phyloP scores from a whole-genome alignment of 768 basidiomycete species.

The Nidularia sp. region DNA sequence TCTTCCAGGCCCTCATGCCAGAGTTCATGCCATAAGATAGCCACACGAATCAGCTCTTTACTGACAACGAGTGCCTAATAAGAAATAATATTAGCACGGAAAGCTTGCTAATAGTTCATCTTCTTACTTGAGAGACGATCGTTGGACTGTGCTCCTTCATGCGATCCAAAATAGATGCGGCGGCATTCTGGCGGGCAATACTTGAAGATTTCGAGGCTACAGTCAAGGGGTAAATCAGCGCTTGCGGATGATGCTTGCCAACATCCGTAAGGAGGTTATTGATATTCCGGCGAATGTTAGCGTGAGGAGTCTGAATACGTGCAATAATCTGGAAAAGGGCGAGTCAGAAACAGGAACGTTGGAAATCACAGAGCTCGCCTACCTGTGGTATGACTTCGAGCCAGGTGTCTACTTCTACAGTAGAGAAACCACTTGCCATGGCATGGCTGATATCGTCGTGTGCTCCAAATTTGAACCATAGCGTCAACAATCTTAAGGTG shows the following conservation, averaged over 20 bases:
- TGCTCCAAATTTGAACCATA: slow-evolving; percentile 98
- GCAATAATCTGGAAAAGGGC: slow-evolving; percentile 77
- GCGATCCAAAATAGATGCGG: slow-evolving; percentile 81
- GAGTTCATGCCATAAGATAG: slow-evolving; percentile 97
- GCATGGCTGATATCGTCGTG: slow-evolving; percentile 87
- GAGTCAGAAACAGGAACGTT: neutral
- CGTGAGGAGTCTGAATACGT: slow-evolving; percentile 91
- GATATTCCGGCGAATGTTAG: slow-evolving; percentile 84
- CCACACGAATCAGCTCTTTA: slow-evolving; percentile 92
- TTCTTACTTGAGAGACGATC: slow-evolving; percentile 79
- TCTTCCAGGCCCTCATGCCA: slow-evolving; percentile 99
- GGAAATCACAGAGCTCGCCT: slow-evolving; percentile 1
- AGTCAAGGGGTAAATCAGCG: slow-evolving; percentile 90
- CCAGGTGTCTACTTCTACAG: slow-evolving; percentile 96
- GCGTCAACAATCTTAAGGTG: slow-evolving; percentile 83
- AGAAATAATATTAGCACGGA: neutral
- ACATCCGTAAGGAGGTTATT: slow-evolving; percentile 86
- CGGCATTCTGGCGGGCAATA: slow-evolving; percentile 73
- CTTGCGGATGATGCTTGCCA: slow-evolving; percentile 96
- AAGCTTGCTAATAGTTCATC: neutral
- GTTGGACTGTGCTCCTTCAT: slow-evolving; percentile 88
- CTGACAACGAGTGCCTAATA: slow-evolving; percentile 79
- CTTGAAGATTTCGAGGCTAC: slow-evolving; percentile 97
- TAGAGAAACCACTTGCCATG: slow-evolving; percentile 81
- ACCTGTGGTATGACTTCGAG: slow-evolving; percentile 98